Evolutionary conservation across 768 basidiomycete species (phyloP).

Genomic region (Suillus lakei): DNA sequence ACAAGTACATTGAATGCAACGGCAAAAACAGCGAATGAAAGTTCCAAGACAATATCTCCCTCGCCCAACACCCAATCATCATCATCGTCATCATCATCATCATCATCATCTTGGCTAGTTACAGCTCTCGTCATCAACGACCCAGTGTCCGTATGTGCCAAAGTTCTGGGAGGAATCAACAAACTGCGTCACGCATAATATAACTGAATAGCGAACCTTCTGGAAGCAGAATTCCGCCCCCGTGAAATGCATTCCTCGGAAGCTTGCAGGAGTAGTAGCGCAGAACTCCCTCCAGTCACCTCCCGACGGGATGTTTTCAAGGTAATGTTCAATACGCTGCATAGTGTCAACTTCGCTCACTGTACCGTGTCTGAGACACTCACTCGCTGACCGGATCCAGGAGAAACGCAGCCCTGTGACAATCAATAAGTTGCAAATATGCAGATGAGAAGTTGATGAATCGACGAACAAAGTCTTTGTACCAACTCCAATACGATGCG

Average conservation of each 20-base stretch:
- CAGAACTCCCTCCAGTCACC: conserved; percentile 38
- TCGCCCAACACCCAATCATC: background rate
- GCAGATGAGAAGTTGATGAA: background rate
- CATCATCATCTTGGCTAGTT: background rate
- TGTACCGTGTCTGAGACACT: background rate
- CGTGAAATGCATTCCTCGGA: conserved; percentile 28
- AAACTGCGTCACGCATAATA: background rate
- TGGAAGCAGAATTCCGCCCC: conserved; percentile 29
- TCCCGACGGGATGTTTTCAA: conserved; percentile 32
- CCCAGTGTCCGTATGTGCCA: conserved; percentile 30
- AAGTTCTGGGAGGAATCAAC: conserved; percentile 13
- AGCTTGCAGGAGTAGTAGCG: conserved; percentile 35
- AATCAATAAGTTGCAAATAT: no score
- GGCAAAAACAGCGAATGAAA: background rate
- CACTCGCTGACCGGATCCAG: conserved; percentile 10
- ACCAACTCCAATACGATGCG: conserved; percentile 25
- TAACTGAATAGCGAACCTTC: conserved; percentile 15
- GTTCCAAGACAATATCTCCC: background rate
- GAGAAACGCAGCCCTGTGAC: conserved; percentile 5
- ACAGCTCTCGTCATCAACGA: conserved; percentile 26
- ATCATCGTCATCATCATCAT: no score
- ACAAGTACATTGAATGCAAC: background rate
- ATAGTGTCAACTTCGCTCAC: background rate
- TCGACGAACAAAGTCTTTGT: conserved; percentile 23
- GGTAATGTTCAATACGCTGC: conserved; percentile 34